Base-by-base conservation (phyloP, 371 early-diverging fungal genomes). In the Lichtheimia ornata region DNA sequence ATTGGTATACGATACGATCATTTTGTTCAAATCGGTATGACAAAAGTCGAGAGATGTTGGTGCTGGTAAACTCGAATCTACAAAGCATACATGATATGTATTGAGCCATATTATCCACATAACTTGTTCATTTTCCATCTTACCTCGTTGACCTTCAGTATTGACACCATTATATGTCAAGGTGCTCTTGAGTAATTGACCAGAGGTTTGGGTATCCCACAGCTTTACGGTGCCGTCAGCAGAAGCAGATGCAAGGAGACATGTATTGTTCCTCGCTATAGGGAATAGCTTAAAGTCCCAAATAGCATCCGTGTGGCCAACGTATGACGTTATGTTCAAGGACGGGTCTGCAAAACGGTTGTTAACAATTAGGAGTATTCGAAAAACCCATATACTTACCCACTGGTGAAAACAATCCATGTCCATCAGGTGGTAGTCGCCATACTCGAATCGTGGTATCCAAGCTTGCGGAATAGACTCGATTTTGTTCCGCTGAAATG, bases 241-340 rank as follows among this genome's bases (percentile, higher is more conserved):
- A 18, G 92, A 88, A 4, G 88, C 89, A 2, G 93, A 91, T 5
- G 89, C 92, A 11, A 96, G 72, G 15, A 88, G 59, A 44, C 73
- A 64, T 9, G 68, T 61, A 51, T 72, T 62, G 47, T 63, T 53
- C 59, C 70, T 40, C 22, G 65, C 44, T 20, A 75, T 53, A 5
- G 91, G 88, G 62, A 89, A 90, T 7, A 90, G 64, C 58, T 87
- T 85, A 52, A 93, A 72, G 61, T 92, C 92, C 96, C 96, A 96
- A 14, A 96, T 85, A 2, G 87, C 84, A 67, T 94, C 94, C 0
- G 91, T 88, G 66, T 94, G 94, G 1, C 92, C 94, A 13, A 90
- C 82, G 59, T 83, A 89, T 1, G 86, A 87, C 9, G 86, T 77
- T 14, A 80, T 62, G 25, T 82, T 75, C 17, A 88, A 47, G 0